Percentiles rank a stretch among this genome's conserved stretches.
Evolutionary conservation across 1,284 basidiomycete genomes (phyloP).

Genomic region (Marasmius fiardii): DNA sequence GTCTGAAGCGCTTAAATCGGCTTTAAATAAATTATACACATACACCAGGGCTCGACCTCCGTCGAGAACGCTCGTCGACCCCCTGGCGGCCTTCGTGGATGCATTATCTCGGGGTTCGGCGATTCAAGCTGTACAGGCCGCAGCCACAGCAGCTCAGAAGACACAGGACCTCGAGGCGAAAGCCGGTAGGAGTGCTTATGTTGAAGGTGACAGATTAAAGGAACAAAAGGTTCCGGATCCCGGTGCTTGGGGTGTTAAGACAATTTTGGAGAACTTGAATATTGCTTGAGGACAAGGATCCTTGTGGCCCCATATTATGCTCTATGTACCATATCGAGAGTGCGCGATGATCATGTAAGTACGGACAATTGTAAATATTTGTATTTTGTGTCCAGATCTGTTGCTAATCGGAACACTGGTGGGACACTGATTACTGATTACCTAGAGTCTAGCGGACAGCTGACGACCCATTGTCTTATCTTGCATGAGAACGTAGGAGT

Average conservation of each 20-base stretch:
- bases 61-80: conserved; percentile 89
- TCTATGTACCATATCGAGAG: too few relatives aligned
- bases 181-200: conserved; percentile 88
- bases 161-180: conserved; percentile 80
- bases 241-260: conserved; percentile 86
- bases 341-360: too few relatives aligned
- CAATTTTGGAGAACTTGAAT: conserved; percentile 61
- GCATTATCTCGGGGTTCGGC: conserved; percentile 41
- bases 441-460: too few relatives aligned
- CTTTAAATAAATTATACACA: conserved; percentile 74
- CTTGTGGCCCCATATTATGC: too few relatives aligned
- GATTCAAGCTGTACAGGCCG: conserved; percentile 56
- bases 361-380: background rate
- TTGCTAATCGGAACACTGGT: too few relatives aligned
- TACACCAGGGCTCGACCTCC: conserved; percentile 90
- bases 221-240: conserved; percentile 79
- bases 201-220: conserved; percentile 70
- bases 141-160: conserved; percentile 66
- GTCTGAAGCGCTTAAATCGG: conserved; percentile 56
- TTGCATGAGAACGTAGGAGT: too few relatives aligned
- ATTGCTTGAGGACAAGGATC: background rate
- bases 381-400: too few relatives aligned
- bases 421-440: too few relatives aligned
- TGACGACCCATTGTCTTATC: too few relatives aligned
- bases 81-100: conserved; percentile 79